Base-by-base conservation (phyloP, 805 yeast species). In the Wickerhamomyces queroliae region DNA sequence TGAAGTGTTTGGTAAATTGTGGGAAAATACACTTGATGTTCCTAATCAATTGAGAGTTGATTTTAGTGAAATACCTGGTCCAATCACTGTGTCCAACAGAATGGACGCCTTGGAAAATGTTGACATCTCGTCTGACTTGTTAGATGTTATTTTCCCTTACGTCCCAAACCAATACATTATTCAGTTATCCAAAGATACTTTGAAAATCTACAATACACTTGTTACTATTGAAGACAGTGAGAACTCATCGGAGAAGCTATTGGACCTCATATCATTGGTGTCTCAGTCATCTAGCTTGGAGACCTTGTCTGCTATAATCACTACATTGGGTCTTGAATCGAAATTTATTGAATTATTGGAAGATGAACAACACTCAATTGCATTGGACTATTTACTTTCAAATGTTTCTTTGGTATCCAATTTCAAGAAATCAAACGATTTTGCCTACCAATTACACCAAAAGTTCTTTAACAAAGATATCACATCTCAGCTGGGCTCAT, bases 1-100 rank as follows among this genome's bases (percentile, higher is more conserved):
- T 42, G 47, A 49, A 12, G 46, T 52, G 2, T 53, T 55, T 40
- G 47, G 42, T 35, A 50, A 47, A 18, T 42, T 55, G 11, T 55
- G 59, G 59, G 44, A 42, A 16, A 49, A 44, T 21, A 49, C 55
- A 13, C 33, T 55, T 7, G 47, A 50, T 16, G 22, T 22, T 5
- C 30, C 40, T 17, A 22, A 11, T 4, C 24, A 35, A 3, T 30
- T 20, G n/a, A 10, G 21, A 5, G 13, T 41, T 2, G 43, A 45
- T 23, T 10, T 24, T 6, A 44, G 32, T 9, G 43, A 30, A 13
- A 26, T 37, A 2, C 45, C 49, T 7, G 59, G 59, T 9, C 57
- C 58, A 28, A 36, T 53, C 2, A 30, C 55, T 2, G 13, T 53
- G 1, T n/a, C 48, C 2, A 49, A 46, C 29, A 44, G 54, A 37